Evolutionary conservation across 345 rosid species (phyloP).

Genomic region (Eucalyptus tenuipes): DNA sequence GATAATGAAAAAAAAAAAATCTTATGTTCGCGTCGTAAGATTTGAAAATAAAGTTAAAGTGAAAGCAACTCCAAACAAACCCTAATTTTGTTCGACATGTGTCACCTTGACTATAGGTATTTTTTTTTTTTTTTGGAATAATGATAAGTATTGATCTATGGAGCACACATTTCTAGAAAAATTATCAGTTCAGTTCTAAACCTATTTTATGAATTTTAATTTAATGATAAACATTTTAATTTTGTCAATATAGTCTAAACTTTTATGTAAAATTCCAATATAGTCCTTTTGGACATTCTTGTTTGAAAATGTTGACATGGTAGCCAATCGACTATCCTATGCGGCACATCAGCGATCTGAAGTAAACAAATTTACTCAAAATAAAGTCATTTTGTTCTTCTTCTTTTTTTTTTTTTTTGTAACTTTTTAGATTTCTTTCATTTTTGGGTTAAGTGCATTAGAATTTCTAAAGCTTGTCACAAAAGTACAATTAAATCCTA

Average conservation of each 20-base stretch:
- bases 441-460: too few species aligned
- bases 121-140: neutral
- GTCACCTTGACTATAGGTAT: neutral
- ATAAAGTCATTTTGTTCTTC: neutral
- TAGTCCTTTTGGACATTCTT: too few species aligned
- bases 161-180: neutral
- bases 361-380: neutral
- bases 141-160: too few species aligned
- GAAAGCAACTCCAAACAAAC: neutral
- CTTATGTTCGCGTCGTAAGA: neutral
- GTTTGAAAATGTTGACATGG: too few species aligned
- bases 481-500: too few species aligned
- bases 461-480: too few species aligned
- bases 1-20: neutral
- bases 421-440: neutral
- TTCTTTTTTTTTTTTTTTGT: accelerated
- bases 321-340: neutral
- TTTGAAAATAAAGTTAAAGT: neutral
- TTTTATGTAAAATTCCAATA: neutral
- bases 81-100: neutral
- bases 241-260: neutral
- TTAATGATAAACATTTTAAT: neutral
- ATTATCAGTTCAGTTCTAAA: neutral
- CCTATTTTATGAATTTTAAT: neutral
- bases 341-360: accelerated